Percentiles rank a stretch among this genome's conserved stretches.
Evolutionary conservation across 495 filamentous ascomycete genomes (phyloP).

Genomic region (Haplographium delicatum): DNA sequence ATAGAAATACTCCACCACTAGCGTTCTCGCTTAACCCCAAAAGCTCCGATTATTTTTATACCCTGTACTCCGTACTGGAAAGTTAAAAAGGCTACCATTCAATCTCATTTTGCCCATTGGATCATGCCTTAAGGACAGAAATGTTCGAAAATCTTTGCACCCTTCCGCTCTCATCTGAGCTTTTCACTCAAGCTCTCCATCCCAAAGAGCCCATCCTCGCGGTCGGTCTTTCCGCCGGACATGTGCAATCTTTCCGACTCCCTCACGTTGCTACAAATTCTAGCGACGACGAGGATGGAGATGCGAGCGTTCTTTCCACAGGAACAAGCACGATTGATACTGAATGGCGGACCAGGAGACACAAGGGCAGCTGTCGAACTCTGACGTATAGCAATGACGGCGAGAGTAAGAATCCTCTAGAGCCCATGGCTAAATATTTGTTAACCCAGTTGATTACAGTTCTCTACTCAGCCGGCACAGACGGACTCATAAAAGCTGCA

Average conservation of each 20-base stretch:
- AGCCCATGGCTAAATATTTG: neutral
- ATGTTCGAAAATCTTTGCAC: conserved; percentile 73
- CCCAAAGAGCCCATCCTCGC: conserved; percentile 77
- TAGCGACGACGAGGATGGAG: conserved; percentile 41
- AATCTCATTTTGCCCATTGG: too few relatives aligned
- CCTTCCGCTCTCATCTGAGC: conserved; percentile 77
- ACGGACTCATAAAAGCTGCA: conserved; percentile 85
- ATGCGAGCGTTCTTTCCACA: conserved; percentile 45
- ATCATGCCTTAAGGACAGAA: neutral
- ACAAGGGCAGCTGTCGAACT: conserved; percentile 86
- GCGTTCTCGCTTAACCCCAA: too few relatives aligned
- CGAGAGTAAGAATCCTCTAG: conserved; percentile 14
- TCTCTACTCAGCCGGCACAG: conserved; percentile 85
- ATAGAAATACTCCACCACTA: too few relatives aligned
- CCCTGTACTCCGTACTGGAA: too few relatives aligned
- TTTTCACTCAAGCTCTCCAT: conserved; percentile 86
- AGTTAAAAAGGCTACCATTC: too few relatives aligned
- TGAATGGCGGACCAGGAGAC: conserved; percentile 78
- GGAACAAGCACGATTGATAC: conserved; percentile 75
- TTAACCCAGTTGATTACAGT: conserved; percentile 4
- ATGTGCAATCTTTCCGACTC: conserved; percentile 81
- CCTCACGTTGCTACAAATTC: conserved; percentile 34
- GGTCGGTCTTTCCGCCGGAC: conserved; percentile 76
- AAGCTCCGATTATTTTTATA: too few relatives aligned
- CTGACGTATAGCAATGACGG: conserved; percentile 68